Conservation (phyloP, 2,329 filamentous ascomycete species). For the Fusarium tuaranense region DNA sequence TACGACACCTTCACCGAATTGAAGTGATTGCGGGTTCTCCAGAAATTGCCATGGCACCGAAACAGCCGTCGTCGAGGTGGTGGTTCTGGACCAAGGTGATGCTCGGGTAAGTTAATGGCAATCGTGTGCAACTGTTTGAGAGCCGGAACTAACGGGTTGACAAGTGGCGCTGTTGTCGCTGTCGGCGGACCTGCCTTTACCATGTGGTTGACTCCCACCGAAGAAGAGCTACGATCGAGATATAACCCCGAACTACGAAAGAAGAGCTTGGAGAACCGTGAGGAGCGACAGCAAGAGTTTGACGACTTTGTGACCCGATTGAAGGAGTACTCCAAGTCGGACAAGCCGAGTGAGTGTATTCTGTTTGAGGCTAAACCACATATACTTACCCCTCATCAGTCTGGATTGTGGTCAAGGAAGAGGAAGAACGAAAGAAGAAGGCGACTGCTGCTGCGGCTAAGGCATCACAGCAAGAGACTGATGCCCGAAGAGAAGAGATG, state of each 20-base stretch:
- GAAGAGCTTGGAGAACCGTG: conserved; percentile 82
- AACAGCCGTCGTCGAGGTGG: conserved; percentile 64
- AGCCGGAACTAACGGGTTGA: conserved; percentile 25
- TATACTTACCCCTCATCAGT: conserved; percentile 51
- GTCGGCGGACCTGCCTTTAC: conserved; percentile 90
- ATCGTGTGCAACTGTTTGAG: conserved; percentile 22
- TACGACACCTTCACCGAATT: not conserved
- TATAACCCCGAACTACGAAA: conserved; percentile 97
- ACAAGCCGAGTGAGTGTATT: conserved; percentile 82
- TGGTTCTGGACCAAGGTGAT: conserved; percentile 77
- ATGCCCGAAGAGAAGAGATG: conserved; percentile 61
- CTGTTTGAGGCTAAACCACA: not conserved
- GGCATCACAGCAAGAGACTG: conserved; percentile 55
- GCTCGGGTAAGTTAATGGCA: conserved; percentile 65
- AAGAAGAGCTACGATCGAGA: conserved; percentile 90
- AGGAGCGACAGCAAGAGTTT: conserved; percentile 84
- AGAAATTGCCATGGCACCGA: conserved; percentile 48
- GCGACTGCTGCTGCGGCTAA: conserved; percentile 50
- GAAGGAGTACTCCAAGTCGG: conserved; percentile 90
- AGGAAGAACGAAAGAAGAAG: conserved; percentile 56
- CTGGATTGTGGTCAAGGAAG: conserved; percentile 64
- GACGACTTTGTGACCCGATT: conserved; percentile 86
- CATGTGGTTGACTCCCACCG: conserved; percentile 82
- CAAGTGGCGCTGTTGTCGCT: conserved; percentile 76
- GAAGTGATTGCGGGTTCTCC: not conserved